Conservation (phyloP, 1,139 yeast genomes). For the Blastobotrys serpentis region DNA sequence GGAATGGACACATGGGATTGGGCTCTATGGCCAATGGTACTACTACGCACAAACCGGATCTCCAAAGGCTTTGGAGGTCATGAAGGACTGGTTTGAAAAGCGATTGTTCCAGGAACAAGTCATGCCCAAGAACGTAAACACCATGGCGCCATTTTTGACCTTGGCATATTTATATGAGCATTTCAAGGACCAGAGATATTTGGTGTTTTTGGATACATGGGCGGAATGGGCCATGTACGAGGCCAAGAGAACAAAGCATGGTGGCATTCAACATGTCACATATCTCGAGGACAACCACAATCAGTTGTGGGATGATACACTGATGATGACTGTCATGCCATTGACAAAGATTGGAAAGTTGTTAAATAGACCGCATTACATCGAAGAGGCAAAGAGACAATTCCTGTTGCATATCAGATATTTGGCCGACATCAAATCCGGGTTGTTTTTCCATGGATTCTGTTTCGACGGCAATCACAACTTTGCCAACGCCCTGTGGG, state of each 20-base stretch:
- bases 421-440: conserved; percentile 36
- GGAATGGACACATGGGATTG: conserved; percentile 42
- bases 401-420: conserved; percentile 40
- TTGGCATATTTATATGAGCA: conserved; percentile 38
- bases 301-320: conserved; percentile 43
- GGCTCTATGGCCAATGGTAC: conserved; percentile 42
- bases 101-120: conserved; percentile 37
- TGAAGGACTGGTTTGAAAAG: conserved; percentile 37
- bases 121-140: conserved; percentile 40
- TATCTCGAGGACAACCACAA: conserved; percentile 37
- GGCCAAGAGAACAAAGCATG: conserved; percentile 38
- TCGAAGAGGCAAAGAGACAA: conserved; percentile 41
- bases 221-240: conserved; percentile 41
- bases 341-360: conserved; percentile 39
- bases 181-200: conserved; percentile 29
- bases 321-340: conserved; percentile 43
- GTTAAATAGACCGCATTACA: conserved; percentile 35
- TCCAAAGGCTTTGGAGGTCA: conserved; percentile 28
- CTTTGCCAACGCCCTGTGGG: conserved; percentile 42
- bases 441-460: conserved; percentile 41
- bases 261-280: conserved; percentile 42
- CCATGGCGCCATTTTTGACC: conserved; percentile 40
- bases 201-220: conserved; percentile 40
- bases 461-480: conserved; percentile 39
- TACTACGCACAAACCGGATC: conserved; percentile 36